These are phyloP conservation scores for Microdochium trichocladiopsis DNA, from an alignment of 2,329 filamentous ascomycete species.

Conservation along the genomic window DNA sequence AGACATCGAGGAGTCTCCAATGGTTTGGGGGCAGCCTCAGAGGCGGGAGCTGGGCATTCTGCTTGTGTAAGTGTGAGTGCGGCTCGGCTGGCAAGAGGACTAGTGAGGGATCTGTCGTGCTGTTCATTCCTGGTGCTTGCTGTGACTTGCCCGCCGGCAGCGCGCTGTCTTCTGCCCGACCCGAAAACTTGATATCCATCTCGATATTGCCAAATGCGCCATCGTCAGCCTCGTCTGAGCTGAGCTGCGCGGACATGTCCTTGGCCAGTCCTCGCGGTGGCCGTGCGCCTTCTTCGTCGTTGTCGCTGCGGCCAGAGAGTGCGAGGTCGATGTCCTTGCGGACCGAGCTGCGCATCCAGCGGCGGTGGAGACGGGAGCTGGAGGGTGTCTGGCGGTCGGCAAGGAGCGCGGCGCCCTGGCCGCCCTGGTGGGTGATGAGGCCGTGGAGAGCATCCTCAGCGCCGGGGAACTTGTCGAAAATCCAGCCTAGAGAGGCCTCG, in stretches of 20 bases:
- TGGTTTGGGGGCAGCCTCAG: constrained; percentile 42
- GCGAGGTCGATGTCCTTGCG: constrained; percentile 57
- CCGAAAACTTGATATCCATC: not conserved
- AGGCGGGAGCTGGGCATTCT: not conserved
- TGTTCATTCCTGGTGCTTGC: not conserved
- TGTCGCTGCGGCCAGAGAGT: constrained; percentile 34
- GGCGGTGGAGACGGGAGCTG: constrained; percentile 50
- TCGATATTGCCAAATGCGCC: not conserved
- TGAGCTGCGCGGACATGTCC: constrained; percentile 21
- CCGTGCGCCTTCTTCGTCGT: constrained; percentile 20
- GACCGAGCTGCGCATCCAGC: constrained; percentile 57
- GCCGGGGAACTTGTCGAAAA: constrained; percentile 55
- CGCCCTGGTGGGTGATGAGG: constrained; percentile 39
- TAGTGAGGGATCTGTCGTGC: not conserved
- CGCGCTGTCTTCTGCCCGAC: not conserved
- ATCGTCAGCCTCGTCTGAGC: constrained; percentile 9
- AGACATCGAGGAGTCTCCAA: constrained; percentile 60
- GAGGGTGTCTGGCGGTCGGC: constrained; percentile 41
- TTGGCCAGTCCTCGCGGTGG: constrained; percentile 19
- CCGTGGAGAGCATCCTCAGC: constrained; percentile 50
- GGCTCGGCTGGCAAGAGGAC: not conserved
- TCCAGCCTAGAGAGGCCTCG: constrained; percentile 60
- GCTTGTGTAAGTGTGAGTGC: not conserved
- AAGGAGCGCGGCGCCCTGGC: constrained; percentile 35
- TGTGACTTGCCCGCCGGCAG: not conserved